Percentiles rank a stretch among this genome's conserved stretches.
phyloP scores from a whole-genome alignment of 2,329 filamentous ascomycete genomes.

The Alternaria burnsii region DNA sequence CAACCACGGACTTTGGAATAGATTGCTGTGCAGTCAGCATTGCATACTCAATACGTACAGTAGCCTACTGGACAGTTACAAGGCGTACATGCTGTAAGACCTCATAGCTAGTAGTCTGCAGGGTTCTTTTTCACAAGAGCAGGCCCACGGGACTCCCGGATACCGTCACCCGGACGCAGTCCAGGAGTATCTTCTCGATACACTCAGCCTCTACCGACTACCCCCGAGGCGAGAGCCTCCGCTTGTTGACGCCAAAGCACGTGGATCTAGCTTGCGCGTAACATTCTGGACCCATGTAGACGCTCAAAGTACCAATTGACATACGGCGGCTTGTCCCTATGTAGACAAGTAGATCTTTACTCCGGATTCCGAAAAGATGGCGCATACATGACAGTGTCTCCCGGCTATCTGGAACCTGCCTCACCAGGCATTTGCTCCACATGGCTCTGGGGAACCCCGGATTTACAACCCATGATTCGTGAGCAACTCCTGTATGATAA shows the following conservation, averaged over 20 bases:
- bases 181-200: neutral
- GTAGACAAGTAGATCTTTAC: conserved; percentile 8
- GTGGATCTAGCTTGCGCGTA: conserved; percentile 2
- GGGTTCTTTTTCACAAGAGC: neutral
- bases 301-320: conserved; percentile 10
- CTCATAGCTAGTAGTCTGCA: neutral
- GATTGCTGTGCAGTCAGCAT: neutral
- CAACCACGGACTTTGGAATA: neutral
- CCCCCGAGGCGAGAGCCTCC: conserved; percentile 7
- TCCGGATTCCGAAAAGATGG: neutral
- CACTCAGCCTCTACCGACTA: conserved; percentile 14
- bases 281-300: neutral
- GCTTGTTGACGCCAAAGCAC: conserved; percentile 5
- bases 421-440: conserved; percentile 10
- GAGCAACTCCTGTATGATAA: conserved; percentile 9
- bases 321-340: neutral
- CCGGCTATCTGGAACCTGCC: conserved; percentile 13
- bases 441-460: conserved; percentile 12
- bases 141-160: conserved; percentile 7
- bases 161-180: conserved; percentile 17
- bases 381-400: conserved; percentile 5
- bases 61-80: neutral
- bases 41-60: neutral
- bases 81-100: neutral
- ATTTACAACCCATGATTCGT: conserved; percentile 13